phyloP scores from a whole-genome alignment of 305 asterid genomes.

The Euphrasia arctica region DNA sequence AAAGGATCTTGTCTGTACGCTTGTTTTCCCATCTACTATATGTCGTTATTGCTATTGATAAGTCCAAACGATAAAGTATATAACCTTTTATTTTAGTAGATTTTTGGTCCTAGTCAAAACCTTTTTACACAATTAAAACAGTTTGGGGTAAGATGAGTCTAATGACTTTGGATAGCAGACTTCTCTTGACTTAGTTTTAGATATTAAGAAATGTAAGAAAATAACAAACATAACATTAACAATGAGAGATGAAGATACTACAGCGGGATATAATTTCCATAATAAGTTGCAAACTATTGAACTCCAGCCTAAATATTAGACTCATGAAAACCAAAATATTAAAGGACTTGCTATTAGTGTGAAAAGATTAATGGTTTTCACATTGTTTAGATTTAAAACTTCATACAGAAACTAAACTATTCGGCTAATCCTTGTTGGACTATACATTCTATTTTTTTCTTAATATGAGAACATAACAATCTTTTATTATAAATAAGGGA shows the following conservation, averaged over 20 bases:
- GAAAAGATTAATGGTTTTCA: background rate
- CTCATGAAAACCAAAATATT: background rate
- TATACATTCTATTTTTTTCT: background rate
- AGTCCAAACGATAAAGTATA: constrained; percentile 11
- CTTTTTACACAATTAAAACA: background rate
- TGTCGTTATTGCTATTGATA: constrained; percentile 3
- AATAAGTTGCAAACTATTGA: background rate
- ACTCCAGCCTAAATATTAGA: background rate
- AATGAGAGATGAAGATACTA: background rate
- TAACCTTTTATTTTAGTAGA: background rate
- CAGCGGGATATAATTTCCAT: background rate
- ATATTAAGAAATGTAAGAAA: background rate
- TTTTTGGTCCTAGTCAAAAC: constrained; percentile 9
- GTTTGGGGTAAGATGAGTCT: constrained; percentile 7
- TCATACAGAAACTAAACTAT: background rate
- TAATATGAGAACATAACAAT: background rate
- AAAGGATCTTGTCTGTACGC: background rate
- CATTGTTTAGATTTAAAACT: background rate
- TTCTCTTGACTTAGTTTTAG: background rate
- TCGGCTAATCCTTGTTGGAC: background rate
- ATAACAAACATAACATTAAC: background rate
- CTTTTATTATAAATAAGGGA: too few species aligned
- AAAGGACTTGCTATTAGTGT: background rate
- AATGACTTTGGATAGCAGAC: background rate
- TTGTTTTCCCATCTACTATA: background rate